Conservation (phyloP, 2,329 filamentous ascomycete species). For the Penicillium psychrosexuale region DNA sequence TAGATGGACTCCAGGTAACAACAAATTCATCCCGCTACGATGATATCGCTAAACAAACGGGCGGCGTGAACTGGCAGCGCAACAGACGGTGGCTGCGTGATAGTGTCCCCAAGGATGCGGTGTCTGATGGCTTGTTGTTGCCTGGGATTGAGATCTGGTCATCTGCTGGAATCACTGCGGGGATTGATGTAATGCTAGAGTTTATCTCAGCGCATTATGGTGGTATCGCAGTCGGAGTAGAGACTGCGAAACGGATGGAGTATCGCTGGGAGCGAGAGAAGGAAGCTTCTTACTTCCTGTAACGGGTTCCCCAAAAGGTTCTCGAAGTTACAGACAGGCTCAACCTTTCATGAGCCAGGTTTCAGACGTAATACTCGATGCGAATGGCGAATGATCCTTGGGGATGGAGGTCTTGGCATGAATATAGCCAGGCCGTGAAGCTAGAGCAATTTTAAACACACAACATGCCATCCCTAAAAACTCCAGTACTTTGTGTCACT, state of each 20-base stretch:
- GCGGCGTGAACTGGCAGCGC: neutral
- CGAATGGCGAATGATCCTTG: neutral
- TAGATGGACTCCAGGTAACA: neutral
- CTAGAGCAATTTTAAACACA: neutral
- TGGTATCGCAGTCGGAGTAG: neutral
- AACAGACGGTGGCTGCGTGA: constrained; percentile 6
- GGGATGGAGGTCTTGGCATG: neutral
- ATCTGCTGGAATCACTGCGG: constrained; percentile 8
- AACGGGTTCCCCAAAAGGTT: neutral
- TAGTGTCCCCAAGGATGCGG: neutral
- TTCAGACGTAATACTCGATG: neutral
- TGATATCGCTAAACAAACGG: neutral
- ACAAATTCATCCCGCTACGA: constrained; percentile 5
- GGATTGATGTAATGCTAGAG: constrained; percentile 10
- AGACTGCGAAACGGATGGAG: constrained; percentile 6
- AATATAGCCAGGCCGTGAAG: neutral
- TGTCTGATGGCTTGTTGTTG: neutral
- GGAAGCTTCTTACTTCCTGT: constrained; percentile 7
- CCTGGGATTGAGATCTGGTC: constrained; percentile 6
- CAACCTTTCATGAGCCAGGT: neutral
- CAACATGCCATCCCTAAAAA: neutral
- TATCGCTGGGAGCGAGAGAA: constrained; percentile 8
- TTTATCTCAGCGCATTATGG: constrained; percentile 9
- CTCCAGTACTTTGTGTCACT: neutral
- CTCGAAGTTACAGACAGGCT: neutral